Conservation (phyloP, 345 rosid genomes). For the Hibiscus tridactylites region DNA sequence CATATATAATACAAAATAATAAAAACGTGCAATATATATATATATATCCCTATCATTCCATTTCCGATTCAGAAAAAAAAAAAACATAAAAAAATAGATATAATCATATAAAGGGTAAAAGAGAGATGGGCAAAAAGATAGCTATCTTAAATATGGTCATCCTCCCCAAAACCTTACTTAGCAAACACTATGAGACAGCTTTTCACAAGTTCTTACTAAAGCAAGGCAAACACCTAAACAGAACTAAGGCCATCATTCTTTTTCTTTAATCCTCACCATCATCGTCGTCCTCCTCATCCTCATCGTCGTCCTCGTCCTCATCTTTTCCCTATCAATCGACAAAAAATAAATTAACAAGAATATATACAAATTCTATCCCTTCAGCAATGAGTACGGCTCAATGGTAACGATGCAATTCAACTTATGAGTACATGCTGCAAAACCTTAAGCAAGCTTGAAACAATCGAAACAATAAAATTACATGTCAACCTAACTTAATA, state of each 20-base stretch:
- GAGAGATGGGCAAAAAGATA: neutral
- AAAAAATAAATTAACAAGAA: constrained; percentile 2
- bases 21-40: neutral
- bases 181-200: constrained; percentile 25
- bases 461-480: neutral
- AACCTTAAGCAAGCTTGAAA: neutral
- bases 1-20: too few relatives aligned
- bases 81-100: neutral
- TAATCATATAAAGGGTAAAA: neutral
- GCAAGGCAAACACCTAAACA: constrained; percentile 10
- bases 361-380: neutral
- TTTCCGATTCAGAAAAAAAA: neutral
- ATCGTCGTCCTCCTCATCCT: constrained; percentile 22
- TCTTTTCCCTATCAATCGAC: constrained; percentile 40
- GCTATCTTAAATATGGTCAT: constrained; percentile 14
- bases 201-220: constrained; percentile 25
- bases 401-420: neutral
- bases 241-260: neutral
- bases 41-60: neutral
- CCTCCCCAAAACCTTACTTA: constrained; percentile 23
- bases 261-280: constrained; percentile 28
- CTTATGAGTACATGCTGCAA: neutral
- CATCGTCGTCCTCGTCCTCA: constrained; percentile 29
- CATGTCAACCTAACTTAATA: neutral
- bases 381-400: neutral